These are phyloP conservation scores for Echinosophora koreensis DNA, from an alignment of 306 rosid species.

Conservation along the genomic window DNA sequence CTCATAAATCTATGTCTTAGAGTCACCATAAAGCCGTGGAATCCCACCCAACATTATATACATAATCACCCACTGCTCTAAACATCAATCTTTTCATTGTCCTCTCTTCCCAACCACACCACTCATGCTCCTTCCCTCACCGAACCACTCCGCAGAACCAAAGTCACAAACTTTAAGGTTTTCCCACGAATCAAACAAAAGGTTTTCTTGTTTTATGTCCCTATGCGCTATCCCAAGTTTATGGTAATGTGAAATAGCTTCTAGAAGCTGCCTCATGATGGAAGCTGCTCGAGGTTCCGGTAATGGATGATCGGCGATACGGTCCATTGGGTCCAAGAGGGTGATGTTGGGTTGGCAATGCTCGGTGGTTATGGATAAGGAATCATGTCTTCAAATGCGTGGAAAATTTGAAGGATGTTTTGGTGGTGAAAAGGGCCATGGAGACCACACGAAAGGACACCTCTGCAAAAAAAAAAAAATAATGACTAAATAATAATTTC, in stretches of 20 bases:
- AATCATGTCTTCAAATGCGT: slow-evolving; percentile 63
- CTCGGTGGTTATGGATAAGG: slow-evolving; percentile 58
- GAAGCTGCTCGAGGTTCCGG: slow-evolving; percentile 61
- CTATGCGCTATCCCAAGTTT: slow-evolving; percentile 68
- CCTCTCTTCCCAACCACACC: slow-evolving; percentile 76
- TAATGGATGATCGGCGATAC: slow-evolving; percentile 50
- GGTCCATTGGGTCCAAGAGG: too few relatives aligned
- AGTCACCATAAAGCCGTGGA: slow-evolving; percentile 81
- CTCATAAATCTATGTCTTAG: slow-evolving; percentile 64
- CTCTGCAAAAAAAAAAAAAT: too few relatives aligned
- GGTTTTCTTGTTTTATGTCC: slow-evolving; percentile 79
- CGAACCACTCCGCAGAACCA: slow-evolving; percentile 83
- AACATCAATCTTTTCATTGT: slow-evolving; percentile 69
- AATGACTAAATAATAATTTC: too few relatives aligned
- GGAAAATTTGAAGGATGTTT: slow-evolving; percentile 60
- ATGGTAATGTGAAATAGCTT: slow-evolving; percentile 73
- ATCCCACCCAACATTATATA: slow-evolving; percentile 77
- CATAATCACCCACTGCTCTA: slow-evolving; percentile 83
- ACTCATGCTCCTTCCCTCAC: slow-evolving; percentile 50
- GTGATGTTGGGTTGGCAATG: slow-evolving; percentile 66
- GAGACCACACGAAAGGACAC: too few relatives aligned
- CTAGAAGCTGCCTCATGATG: slow-evolving; percentile 60
- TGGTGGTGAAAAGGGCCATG: too few relatives aligned
- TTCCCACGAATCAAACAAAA: slow-evolving; percentile 63
- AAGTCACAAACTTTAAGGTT: slow-evolving; percentile 76